A percentile compares a stretch with the other conserved stretches of the same genome.
phyloP scores from a whole-genome alignment of 495 filamentous ascomycete genomes.

The Neurospora sp. region DNA sequence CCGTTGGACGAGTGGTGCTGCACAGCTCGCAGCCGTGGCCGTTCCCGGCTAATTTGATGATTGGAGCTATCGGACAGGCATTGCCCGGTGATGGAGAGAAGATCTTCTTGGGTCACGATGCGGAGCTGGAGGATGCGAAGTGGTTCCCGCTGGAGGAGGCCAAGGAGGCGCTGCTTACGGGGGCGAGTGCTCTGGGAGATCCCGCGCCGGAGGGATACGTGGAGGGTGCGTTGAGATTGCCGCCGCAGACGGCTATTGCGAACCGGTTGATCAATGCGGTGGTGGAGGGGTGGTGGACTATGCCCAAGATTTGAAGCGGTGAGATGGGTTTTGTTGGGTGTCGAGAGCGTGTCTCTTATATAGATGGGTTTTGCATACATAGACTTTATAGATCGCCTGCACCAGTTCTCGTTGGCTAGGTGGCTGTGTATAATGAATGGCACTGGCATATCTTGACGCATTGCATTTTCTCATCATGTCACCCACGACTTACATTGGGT shows the following conservation, averaged over 20 bases:
- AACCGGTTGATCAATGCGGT: constrained; percentile 54
- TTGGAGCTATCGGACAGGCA: constrained; percentile 85
- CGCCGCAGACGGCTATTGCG: constrained; percentile 69
- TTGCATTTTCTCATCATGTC: neutral
- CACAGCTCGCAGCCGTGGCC: constrained; percentile 80
- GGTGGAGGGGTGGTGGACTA: constrained; percentile 29
- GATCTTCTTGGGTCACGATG: constrained; percentile 76
- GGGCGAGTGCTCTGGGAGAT: constrained; percentile 58
- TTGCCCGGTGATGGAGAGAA: constrained; percentile 63
- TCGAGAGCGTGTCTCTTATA: neutral
- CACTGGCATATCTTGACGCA: neutral
- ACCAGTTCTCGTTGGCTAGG: neutral
- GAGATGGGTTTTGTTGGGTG: neutral
- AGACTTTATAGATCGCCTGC: neutral
- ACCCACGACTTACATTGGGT: neutral
- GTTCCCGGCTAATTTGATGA: constrained; percentile 75
- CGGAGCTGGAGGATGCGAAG: constrained; percentile 79
- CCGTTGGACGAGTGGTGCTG: constrained; percentile 75
- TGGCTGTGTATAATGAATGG: neutral
- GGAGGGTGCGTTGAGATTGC: constrained; percentile 60
- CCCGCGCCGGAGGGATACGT: constrained; percentile 52
- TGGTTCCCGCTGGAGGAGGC: constrained; percentile 74
- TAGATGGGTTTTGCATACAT: neutral
- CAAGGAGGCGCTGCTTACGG: constrained; percentile 47
- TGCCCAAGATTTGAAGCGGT: constrained; percentile 28